phyloP scores from a whole-genome alignment of 2,329 filamentous ascomycete species.

The Colletotrichum noveboracense region DNA sequence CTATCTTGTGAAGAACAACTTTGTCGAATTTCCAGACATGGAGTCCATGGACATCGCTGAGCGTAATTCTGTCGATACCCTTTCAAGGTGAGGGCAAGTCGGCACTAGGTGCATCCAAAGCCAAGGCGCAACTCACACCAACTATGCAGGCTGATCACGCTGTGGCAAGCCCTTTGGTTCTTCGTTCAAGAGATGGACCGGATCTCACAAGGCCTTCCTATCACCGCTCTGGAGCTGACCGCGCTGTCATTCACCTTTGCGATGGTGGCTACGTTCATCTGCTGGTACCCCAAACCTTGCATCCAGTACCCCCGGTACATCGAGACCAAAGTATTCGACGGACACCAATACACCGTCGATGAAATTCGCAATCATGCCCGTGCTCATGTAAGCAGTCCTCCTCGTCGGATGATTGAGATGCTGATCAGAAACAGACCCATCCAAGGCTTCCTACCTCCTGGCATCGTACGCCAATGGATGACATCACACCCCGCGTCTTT shows the following conservation, averaged over 20 bases:
- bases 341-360: not conserved
- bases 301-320: conserved; percentile 9
- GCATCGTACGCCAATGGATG: conserved; percentile 36
- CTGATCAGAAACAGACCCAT: conserved; percentile 26
- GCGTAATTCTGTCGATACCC: conserved; percentile 32
- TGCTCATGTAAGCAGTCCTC: not conserved
- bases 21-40: conserved; percentile 32
- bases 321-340: conserved; percentile 9
- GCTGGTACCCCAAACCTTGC: conserved; percentile 27
- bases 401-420: not conserved
- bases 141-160: conserved; percentile 21
- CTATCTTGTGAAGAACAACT: conserved; percentile 31
- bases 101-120: not conserved
- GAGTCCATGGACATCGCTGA: conserved; percentile 29
- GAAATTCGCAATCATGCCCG: conserved; percentile 12
- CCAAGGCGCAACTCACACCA: not conserved
- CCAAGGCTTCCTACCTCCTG: conserved; percentile 24
- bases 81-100: conserved; percentile 27
- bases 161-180: conserved; percentile 31
- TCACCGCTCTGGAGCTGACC: conserved; percentile 32
- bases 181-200: conserved; percentile 25
- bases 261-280: conserved; percentile 24
- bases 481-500: conserved; percentile 26
- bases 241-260: conserved; percentile 28
- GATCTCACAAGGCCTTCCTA: conserved; percentile 21